Conservation (phyloP, 1,139 yeast genomes). For the Suhomyces atakaporum region DNA sequence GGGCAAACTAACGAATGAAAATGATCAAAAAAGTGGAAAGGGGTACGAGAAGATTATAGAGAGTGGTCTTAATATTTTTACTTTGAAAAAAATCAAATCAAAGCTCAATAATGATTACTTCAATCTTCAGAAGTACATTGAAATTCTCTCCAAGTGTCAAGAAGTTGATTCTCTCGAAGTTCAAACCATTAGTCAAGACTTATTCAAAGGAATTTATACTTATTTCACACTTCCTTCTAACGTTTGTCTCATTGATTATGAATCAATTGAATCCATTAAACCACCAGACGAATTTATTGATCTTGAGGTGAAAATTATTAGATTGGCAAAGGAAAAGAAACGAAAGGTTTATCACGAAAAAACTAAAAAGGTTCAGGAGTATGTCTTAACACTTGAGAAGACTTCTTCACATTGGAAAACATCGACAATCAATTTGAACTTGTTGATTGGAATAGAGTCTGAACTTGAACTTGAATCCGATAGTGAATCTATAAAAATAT, state of each 20-base stretch:
- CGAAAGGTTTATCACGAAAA: slow-evolving; percentile 44
- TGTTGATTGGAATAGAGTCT: slow-evolving; percentile 57
- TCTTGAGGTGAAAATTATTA: slow-evolving; percentile 56
- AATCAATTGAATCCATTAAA: slow-evolving; percentile 51
- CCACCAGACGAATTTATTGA: slow-evolving; percentile 66
- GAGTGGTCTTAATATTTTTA: slow-evolving; percentile 64
- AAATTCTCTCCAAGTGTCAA: slow-evolving; percentile 57
- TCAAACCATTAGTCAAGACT: slow-evolving; percentile 49
- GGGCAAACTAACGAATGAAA: neutral
- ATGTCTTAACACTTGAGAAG: slow-evolving; percentile 40
- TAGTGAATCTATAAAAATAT: slow-evolving; percentile 43
- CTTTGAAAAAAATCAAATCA: slow-evolving; percentile 52
- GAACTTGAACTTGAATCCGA: slow-evolving; percentile 54
- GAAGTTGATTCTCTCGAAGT: slow-evolving; percentile 60
- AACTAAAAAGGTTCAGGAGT: slow-evolving; percentile 44
- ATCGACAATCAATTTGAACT: slow-evolving; percentile 53
- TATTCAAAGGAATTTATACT: slow-evolving; percentile 49
- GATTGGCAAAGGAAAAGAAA: slow-evolving; percentile 60
- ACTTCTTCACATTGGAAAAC: slow-evolving; percentile 69
- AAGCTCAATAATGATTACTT: slow-evolving; percentile 60
- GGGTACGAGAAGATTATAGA: slow-evolving; percentile 52
- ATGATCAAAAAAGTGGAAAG: neutral
- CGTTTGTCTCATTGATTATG: slow-evolving; percentile 55
- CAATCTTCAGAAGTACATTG: slow-evolving; percentile 49
- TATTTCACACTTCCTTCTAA: slow-evolving; percentile 59